Percentiles rank a stretch among this genome's conserved stretches.
Conservation (phyloP, 805 yeast genomes). For the Cyberlindnera mycetangii region DNA sequence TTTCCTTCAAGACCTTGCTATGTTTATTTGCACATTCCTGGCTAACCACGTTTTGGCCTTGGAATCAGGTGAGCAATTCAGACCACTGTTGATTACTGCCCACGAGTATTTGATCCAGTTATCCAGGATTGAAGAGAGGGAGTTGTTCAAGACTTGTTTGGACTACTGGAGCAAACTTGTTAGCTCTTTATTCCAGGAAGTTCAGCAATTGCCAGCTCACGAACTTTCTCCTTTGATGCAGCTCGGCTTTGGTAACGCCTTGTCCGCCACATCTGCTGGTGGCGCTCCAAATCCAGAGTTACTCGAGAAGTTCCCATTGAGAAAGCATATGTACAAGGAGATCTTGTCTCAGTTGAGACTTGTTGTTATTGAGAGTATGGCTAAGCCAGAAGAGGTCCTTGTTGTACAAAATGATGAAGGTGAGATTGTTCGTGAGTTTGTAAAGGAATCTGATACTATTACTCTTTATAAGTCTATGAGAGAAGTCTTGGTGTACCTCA, state of each 20-base stretch:
- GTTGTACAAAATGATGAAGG: slow-evolving; percentile 98
- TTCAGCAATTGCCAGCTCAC: slow-evolving; percentile 70
- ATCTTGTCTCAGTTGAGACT: slow-evolving; percentile 79
- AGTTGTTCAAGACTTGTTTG: slow-evolving; percentile 88
- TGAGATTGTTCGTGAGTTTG: slow-evolving; percentile 96
- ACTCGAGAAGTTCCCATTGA: slow-evolving; percentile 73
- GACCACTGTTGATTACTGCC: slow-evolving; percentile 62
- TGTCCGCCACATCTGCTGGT: slow-evolving; percentile 44
- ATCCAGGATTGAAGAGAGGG: slow-evolving; percentile 92
- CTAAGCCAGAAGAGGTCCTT: slow-evolving; percentile 95
- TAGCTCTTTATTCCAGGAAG: slow-evolving; percentile 77
- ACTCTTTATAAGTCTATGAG: slow-evolving; percentile 93
- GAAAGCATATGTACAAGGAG: slow-evolving; percentile 80
- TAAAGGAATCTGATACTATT: slow-evolving; percentile 94
- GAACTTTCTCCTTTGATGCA: slow-evolving; percentile 79
- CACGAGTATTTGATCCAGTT: slow-evolving; percentile 81
- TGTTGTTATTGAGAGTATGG: slow-evolving; percentile 97
- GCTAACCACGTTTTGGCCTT: slow-evolving; percentile 65
- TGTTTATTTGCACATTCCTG: slow-evolving; percentile 85
- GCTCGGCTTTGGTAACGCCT: slow-evolving; percentile 42
- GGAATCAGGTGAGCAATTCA: slow-evolving; percentile 52
- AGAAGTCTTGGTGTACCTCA: slow-evolving; percentile 90
- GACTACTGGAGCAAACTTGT: slow-evolving; percentile 94
- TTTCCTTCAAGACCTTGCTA: slow-evolving; percentile 90
- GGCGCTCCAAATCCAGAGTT: slow-evolving; percentile 87